Percentiles rank a stretch among this genome's conserved stretches.
These are phyloP conservation scores for Fallopia convolvulus DNA, from an alignment of 148 eudicot genomes.

Conservation along the genomic window DNA sequence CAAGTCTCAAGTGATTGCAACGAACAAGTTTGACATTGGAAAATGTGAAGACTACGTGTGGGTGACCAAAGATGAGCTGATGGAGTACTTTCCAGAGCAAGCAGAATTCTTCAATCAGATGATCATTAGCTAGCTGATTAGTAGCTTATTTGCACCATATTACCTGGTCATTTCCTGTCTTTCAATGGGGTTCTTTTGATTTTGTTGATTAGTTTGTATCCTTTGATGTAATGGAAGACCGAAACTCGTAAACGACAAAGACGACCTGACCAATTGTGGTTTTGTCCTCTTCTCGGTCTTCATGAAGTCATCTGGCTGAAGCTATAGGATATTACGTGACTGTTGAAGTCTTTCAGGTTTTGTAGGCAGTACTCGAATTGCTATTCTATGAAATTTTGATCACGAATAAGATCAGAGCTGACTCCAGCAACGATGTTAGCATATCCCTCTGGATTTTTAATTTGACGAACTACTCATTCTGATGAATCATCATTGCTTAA, in stretches of 20 bases:
- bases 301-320: neutral
- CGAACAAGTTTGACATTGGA: slow-evolving; percentile 45
- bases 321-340: neutral
- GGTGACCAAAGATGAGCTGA: slow-evolving; percentile 83
- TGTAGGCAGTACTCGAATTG: neutral
- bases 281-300: neutral
- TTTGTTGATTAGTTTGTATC: neutral
- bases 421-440: neutral
- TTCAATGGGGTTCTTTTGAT: neutral
- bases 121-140: slow-evolving; percentile 64
- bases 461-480: neutral
- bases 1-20: slow-evolving; percentile 82
- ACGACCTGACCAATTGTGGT: neutral
- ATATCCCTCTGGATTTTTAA: neutral
- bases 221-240: neutral
- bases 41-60: slow-evolving; percentile 72
- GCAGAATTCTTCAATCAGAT: slow-evolving; percentile 64
- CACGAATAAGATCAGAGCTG: neutral
- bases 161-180: neutral
- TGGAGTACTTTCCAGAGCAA: slow-evolving; percentile 81
- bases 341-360: neutral
- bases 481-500: neutral
- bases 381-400: neutral
- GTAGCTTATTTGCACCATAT: neutral
- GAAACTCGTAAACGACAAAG: neutral